Evolutionary conservation across 2,329 filamentous ascomycete species (phyloP), one percentile per base, ranked within the genome.

Genomic region (Penicillium thymicola): DNA sequence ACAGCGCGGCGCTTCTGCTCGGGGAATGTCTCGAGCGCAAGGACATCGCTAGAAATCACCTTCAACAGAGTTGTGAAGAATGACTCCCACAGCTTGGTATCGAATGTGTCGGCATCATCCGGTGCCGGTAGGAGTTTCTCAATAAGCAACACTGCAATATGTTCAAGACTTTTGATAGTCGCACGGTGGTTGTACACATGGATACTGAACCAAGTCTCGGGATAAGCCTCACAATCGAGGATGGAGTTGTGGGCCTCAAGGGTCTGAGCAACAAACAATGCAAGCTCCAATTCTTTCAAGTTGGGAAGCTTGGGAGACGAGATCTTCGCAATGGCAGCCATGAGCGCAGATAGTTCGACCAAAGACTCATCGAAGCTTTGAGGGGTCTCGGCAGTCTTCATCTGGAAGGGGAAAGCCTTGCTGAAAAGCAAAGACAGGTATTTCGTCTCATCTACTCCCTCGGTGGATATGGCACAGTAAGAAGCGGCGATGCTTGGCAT

Each of bases 1-100:
- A 97, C 93, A 0, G 94, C 93, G 54, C 94, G 82, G 44, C 94
- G 82, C 77, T 97, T 99, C 76, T 99, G 94, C 72, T 99, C 95
- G 0, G 94, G 92, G 70, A 97, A 97, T 0, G 92, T 96, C 71
- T 99, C 94, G 37, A 99, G 82, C 0, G 94, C 92, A 21, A 99
- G 82, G 0, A 89, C 90, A 36, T 92, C 87, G 67, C 92, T 97
- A 5, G 90, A 90, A 3, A 99, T 90, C 3, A 97, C 86, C 69
- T 90, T 92, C 28, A 99, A 81, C 30, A 99, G 78, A 0, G 92
- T 93, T 18, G 87, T 89, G 70, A 99, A 97, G 77, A 96, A 97
- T 32, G 89, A 81, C 63, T 93, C 92, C 94, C 94, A 99, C 13
- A 97, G 78, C 55, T 95, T 90, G 11, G 91, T 97, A 69, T 95